A percentile compares a stretch with the other conserved stretches of the same genome.
phyloP scores from a whole-genome alignment of 345 rosid species.

The Linum usitatissimum region DNA sequence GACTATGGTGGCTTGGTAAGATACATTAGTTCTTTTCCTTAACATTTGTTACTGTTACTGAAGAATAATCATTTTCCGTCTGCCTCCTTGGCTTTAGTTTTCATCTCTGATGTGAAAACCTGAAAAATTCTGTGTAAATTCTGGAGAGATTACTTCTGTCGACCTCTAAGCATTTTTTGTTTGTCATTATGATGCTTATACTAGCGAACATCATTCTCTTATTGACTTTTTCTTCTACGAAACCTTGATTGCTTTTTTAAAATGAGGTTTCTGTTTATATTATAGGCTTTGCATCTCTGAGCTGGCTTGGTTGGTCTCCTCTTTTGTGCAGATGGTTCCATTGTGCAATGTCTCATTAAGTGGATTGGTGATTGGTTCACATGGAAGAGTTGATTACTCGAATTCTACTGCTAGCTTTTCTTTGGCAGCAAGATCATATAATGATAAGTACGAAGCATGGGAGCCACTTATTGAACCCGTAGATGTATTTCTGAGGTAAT shows the following conservation, averaged over 20 bases:
- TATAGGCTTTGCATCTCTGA: neutral
- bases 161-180: neutral
- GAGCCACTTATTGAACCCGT: conserved; percentile 92
- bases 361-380: conserved; percentile 62
- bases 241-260: neutral
- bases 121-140: neutral
- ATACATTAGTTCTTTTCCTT: conserved; percentile 8
- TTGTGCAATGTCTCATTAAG: conserved; percentile 67
- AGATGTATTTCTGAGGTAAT: conserved; percentile 70
- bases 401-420: conserved; percentile 70
- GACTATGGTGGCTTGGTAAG: conserved; percentile 97
- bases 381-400: conserved; percentile 52
- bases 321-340: conserved; percentile 78
- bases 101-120: neutral
- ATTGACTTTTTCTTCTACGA: neutral
- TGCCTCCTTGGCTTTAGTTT: neutral
- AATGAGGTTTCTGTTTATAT: neutral
- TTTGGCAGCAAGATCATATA: conserved; percentile 78
- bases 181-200: neutral
- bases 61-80: neutral
- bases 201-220: neutral
- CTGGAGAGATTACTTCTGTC: neutral
- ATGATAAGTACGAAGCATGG: conserved; percentile 88
- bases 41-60: neutral
- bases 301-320: neutral